These are phyloP conservation scores for Pestalotiopsis sp. DNA, from an alignment of 2,329 filamentous ascomycete species.

Conservation along the genomic window DNA sequence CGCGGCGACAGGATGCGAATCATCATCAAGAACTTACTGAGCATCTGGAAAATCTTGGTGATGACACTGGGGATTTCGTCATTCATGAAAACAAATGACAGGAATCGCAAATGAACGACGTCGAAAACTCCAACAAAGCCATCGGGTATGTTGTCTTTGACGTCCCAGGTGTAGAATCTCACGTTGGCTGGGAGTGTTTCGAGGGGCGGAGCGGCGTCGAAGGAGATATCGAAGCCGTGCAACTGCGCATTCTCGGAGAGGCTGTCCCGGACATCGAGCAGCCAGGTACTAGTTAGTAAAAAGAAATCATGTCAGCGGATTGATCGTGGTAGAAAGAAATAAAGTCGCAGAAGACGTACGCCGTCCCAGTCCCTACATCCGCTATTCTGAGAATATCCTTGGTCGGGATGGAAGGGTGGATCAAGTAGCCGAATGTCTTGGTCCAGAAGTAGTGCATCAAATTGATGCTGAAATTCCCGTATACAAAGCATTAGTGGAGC, in stretches of 20 bases:
- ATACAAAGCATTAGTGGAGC: neutral
- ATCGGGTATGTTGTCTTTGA: neutral
- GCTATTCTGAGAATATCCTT: conserved; percentile 18
- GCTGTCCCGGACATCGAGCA: conserved; percentile 13
- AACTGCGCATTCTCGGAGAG: conserved; percentile 16
- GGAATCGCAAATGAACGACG: neutral
- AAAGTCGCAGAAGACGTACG: conserved; percentile 12
- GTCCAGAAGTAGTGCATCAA: conserved; percentile 23
- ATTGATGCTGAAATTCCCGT: conserved; percentile 10
- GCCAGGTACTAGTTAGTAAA: conserved; percentile 16
- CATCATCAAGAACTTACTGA: conserved; percentile 16
- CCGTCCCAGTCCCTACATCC: conserved; percentile 29
- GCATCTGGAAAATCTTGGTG: conserved; percentile 20
- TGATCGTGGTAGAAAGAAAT: no score
- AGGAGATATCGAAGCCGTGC: conserved; percentile 26
- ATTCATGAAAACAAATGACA: neutral
- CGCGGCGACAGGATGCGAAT: neutral
- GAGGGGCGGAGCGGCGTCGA: conserved; percentile 21
- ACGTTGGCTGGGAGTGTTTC: conserved; percentile 17
- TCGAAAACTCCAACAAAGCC: neutral
- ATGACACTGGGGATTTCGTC: neutral
- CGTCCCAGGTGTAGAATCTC: neutral
- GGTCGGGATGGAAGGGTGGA: conserved; percentile 25
- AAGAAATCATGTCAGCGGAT: no score
- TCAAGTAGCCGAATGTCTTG: conserved; percentile 22